These are phyloP conservation scores for Colletotrichum sp. DNA, from an alignment of 2,329 filamentous ascomycete genomes.

Conservation along the genomic window DNA sequence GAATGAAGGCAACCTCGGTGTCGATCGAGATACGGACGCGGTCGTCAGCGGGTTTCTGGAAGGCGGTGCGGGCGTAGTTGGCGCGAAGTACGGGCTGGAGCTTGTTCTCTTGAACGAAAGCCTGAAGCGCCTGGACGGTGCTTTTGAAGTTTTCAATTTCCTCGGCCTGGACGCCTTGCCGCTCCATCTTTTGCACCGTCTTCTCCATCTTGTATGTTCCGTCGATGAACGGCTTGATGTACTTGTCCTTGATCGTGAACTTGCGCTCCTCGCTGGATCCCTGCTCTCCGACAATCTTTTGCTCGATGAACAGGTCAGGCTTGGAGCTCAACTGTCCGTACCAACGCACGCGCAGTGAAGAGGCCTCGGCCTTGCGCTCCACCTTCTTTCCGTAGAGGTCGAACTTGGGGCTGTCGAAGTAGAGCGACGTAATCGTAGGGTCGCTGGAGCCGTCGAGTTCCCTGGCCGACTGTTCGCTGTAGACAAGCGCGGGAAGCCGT, in stretches of 20 bases:
- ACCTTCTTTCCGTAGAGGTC: constrained; percentile 88
- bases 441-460: constrained; percentile 82
- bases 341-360: constrained; percentile 88
- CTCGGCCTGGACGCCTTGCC: constrained; percentile 70
- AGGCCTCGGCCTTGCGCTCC: constrained; percentile 73
- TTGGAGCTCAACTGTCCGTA: constrained; percentile 82
- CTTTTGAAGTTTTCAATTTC: constrained; percentile 73
- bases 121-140: constrained; percentile 78
- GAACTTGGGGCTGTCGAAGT: constrained; percentile 91
- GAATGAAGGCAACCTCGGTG: constrained; percentile 88
- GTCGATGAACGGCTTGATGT: constrained; percentile 84
- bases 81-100: constrained; percentile 87
- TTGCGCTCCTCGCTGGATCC: constrained; percentile 80
- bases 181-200: constrained; percentile 83
- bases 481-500: constrained; percentile 88
- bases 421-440: constrained; percentile 91
- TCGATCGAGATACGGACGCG: constrained; percentile 92
- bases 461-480: constrained; percentile 86
- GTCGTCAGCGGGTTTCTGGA: constrained; percentile 93
- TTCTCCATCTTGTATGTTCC: constrained; percentile 94
- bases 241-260: constrained; percentile 92
- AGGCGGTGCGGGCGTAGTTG: constrained; percentile 93
- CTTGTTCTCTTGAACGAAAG: constrained; percentile 77
- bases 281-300: constrained; percentile 82
- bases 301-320: constrained; percentile 85